Base-by-base conservation (phyloP, 2,329 filamentous ascomycete species). In the Fusarium sp. region DNA sequence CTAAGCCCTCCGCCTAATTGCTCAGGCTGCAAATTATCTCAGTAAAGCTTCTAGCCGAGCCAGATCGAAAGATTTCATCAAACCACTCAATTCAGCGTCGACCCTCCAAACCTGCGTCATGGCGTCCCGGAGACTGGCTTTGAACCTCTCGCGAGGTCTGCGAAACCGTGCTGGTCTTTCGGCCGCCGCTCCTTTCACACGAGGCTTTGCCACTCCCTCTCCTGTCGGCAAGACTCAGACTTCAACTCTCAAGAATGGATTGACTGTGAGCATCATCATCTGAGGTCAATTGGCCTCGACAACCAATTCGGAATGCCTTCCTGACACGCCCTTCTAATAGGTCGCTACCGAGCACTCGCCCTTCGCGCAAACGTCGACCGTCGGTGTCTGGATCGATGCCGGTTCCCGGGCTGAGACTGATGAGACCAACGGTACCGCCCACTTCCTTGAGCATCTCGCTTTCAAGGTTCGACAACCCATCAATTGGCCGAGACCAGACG, bases 321-420 rank as follows among this genome's bases (percentile, higher is more conserved):
- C 78, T 81, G 69, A 83, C 75, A 23, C 38, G 27, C 42, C 52
- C 18, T 44, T 40, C 20, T 38, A 38, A 63, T 82, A 98, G 95
- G 94, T 99, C 82, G 96, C 96, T 77, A 97, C 96, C 78, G 95
- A 99, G 85, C 93, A 98, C 88, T 98, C 95, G 74, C 96, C 95
- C 78, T 98, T 94, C 89, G 95, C 95, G 80, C 95, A 98, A 88
- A 98, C 96, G 70, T 97, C 95, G 79, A 98, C 95, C 60, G 95
- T 98, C 79, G 96, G 96, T 83, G 94, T 99, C 76, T 99, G 96
- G 95, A 99, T 99, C 83, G 97, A 99, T 86, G 95, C 97, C 83
- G 96, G 96, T 82, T 98, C 94, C 84, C 90, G 96, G 84, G 94
- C 96, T 83, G 96, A 99, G 89, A 99, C 96, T 78, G 91, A 96